Percentiles rank a stretch among this genome's conserved stretches.
Evolutionary conservation across 1,284 basidiomycete genomes (phyloP).

Genomic region (Pterula multifida): DNA sequence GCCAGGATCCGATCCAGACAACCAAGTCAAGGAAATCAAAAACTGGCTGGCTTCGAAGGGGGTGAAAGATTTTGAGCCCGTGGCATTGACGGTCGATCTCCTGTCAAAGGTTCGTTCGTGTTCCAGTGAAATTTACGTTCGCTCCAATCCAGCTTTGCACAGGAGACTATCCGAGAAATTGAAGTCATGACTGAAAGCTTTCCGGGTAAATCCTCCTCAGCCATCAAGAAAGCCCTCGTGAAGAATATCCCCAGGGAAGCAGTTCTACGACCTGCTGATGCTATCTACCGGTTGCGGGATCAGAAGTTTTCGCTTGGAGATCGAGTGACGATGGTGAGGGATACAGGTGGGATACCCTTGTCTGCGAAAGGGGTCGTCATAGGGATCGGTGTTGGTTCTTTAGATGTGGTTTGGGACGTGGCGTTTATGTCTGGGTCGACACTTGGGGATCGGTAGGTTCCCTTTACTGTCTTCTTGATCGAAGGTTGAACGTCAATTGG

Average conservation of each 20-base stretch:
- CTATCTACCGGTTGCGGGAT: conserved; percentile 80
- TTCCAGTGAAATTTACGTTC: conserved; percentile 1
- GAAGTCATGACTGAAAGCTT: conserved; percentile 63
- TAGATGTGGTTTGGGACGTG: conserved; percentile 97
- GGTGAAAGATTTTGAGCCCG: conserved; percentile 84
- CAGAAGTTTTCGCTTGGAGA: conserved; percentile 92
- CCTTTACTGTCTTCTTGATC: conserved; percentile 5
- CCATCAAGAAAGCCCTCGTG: conserved; percentile 83
- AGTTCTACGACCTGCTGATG: conserved; percentile 87
- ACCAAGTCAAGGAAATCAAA: conserved; percentile 67
- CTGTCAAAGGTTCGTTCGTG: conserved; percentile 58
- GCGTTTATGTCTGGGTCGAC: conserved; percentile 91
- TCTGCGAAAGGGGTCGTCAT: conserved; percentile 91
- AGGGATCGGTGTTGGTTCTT: conserved; percentile 73
- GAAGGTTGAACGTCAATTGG: background rate
- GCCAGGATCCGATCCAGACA: conserved; percentile 50
- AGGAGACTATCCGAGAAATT: conserved; percentile 72
- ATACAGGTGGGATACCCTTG: conserved; percentile 88
- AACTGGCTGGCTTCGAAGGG: conserved; percentile 83
- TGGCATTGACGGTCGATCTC: conserved; percentile 87
- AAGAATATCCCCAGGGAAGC: conserved; percentile 91
- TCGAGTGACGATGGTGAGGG: conserved; percentile 91
- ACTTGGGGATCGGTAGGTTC: conserved; percentile 64
- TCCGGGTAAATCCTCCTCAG: conserved; percentile 40
- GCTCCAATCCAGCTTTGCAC: conserved; percentile 6